Conservation (phyloP, 495 filamentous ascomycete genomes). For the Trypethelium eluteriae region DNA sequence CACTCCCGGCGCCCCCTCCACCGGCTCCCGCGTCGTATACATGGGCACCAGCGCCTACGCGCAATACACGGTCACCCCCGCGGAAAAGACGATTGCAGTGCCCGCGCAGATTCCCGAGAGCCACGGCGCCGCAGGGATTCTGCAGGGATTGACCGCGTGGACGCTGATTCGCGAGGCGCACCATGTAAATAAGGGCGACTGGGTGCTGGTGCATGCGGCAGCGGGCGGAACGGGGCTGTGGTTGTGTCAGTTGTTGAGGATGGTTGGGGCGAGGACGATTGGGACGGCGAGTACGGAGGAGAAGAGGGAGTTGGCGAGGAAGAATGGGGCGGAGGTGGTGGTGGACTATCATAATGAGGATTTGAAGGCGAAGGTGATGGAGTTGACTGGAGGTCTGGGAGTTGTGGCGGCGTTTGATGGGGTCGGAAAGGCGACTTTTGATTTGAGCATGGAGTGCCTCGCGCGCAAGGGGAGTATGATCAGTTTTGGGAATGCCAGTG, state of each 20-base stretch:
- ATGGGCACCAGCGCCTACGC: slow-evolving; percentile 60
- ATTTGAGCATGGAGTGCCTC: slow-evolving; percentile 67
- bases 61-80: slow-evolving; percentile 61
- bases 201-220: slow-evolving; percentile 82
- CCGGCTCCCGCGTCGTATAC: slow-evolving; percentile 32
- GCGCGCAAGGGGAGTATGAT: slow-evolving; percentile 77
- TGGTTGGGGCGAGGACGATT: slow-evolving; percentile 71
- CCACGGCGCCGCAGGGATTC: slow-evolving; percentile 56
- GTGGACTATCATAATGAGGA: slow-evolving; percentile 63
- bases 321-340: slow-evolving; percentile 65
- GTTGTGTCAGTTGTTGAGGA: slow-evolving; percentile 65
- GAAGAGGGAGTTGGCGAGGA: slow-evolving; percentile 73
- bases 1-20: slow-evolving; percentile 22
- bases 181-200: slow-evolving; percentile 66
- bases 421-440: slow-evolving; percentile 83
- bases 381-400: slow-evolving; percentile 44
- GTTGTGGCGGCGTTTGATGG: slow-evolving; percentile 81
- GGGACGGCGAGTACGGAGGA: slow-evolving; percentile 68
- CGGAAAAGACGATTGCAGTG: slow-evolving; percentile 51
- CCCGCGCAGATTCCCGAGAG: slow-evolving; percentile 56
- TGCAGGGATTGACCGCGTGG: slow-evolving; percentile 84
- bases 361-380: slow-evolving; percentile 31
- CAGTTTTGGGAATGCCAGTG: slow-evolving; percentile 83
- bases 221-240: slow-evolving; percentile 80
- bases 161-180: slow-evolving; percentile 73